phyloP scores from a whole-genome alignment of 768 basidiomycete species.

The Gelatoporia subvermispora region DNA sequence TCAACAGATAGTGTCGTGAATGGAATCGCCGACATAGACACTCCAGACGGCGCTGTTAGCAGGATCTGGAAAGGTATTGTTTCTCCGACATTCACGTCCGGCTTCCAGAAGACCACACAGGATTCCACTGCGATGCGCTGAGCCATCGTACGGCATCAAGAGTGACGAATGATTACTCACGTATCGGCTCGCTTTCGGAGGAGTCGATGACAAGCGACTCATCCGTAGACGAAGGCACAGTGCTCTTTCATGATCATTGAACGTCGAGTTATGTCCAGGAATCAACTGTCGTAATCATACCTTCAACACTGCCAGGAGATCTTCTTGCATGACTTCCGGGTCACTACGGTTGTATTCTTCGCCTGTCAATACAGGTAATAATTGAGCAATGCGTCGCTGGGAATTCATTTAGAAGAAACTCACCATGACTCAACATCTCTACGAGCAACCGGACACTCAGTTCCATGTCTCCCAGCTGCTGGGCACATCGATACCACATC shows the following conservation, averaged over 20 bases:
- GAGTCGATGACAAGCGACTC: conserved; percentile 58
- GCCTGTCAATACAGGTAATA: conserved; percentile 22
- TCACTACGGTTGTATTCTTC: conserved; percentile 38
- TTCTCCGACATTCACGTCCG: conserved; percentile 56
- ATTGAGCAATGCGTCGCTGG: background rate
- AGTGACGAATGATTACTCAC: conserved; percentile 36
- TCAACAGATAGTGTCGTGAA: conserved; percentile 57
- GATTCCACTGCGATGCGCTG: conserved; percentile 49
- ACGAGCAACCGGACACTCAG: conserved; percentile 70
- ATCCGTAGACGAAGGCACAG: conserved; percentile 57
- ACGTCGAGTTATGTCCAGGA: background rate
- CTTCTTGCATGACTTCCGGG: conserved; percentile 52
- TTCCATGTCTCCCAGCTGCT: conserved; percentile 72
- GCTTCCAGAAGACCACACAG: conserved; percentile 65
- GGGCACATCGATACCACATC: conserved; percentile 82
- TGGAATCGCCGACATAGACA: conserved; percentile 51
- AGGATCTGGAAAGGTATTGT: conserved; percentile 71
- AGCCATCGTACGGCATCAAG: conserved; percentile 2
- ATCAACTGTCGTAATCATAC: conserved; percentile 31
- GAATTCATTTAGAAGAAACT: conserved; percentile 14
- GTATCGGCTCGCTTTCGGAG: conserved; percentile 55
- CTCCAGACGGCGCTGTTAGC: conserved; percentile 46
- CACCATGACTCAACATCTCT: conserved; percentile 81
- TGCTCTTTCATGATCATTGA: conserved; percentile 44
- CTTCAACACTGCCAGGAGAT: conserved; percentile 68